Evolutionary conservation across 768 basidiomycete species (phyloP).

Genomic region (Russula compacta): DNA sequence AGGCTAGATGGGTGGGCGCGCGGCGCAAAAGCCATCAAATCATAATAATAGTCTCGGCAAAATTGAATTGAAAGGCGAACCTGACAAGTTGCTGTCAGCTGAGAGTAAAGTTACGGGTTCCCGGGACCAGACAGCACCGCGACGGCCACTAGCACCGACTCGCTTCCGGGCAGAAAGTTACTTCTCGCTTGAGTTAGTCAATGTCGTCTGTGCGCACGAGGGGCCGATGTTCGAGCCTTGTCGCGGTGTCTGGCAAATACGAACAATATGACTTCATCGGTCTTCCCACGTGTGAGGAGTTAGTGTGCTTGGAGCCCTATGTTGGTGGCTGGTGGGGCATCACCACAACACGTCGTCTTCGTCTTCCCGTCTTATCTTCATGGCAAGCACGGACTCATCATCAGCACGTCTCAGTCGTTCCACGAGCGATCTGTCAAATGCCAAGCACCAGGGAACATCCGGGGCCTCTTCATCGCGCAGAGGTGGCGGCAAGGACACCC

Average conservation of each 20-base stretch:
- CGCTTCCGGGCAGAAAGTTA: too few relatives aligned
- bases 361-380: not conserved
- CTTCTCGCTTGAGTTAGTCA: too few relatives aligned
- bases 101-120: not conserved
- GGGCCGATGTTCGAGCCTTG: too few relatives aligned
- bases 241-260: too few relatives aligned
- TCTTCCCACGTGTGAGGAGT: not conserved
- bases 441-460: not conserved
- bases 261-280: too few relatives aligned
- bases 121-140: too few relatives aligned
- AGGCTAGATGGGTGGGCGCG: not conserved
- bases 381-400: conserved; percentile 1
- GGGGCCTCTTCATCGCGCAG: conserved; percentile 2
- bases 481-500: not conserved
- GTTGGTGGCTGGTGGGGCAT: not conserved
- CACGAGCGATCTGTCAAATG: not conserved
- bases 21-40: not conserved
- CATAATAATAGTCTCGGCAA: not conserved
- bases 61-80: not conserved
- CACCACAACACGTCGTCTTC: not conserved
- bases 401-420: conserved; percentile 8
- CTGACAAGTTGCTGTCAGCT: not conserved
- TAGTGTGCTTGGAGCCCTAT: too few relatives aligned
- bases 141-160: too few relatives aligned
- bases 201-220: too few relatives aligned